Evolutionary conservation across 2,329 filamentous ascomycete genomes (phyloP).

Genomic region (Aspergillus melleus): DNA sequence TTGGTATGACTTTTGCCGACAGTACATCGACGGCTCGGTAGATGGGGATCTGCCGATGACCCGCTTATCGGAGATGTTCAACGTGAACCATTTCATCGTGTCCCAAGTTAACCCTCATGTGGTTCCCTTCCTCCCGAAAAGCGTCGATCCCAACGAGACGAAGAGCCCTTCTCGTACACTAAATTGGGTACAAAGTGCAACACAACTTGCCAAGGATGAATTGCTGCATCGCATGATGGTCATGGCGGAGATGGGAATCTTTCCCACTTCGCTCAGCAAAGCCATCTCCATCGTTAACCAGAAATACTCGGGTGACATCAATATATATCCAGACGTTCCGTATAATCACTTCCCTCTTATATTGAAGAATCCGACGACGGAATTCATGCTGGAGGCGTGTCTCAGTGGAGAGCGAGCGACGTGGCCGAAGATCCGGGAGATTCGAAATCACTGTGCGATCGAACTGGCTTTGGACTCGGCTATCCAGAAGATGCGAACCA

Average conservation of each 20-base stretch:
- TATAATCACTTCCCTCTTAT: slow-evolving; percentile 73
- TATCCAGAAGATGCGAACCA: slow-evolving; percentile 41
- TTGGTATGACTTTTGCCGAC: slow-evolving; percentile 83
- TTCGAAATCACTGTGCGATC: slow-evolving; percentile 84
- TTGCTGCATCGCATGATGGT: slow-evolving; percentile 77
- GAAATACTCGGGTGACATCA: slow-evolving; percentile 93
- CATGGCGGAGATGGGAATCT: slow-evolving; percentile 75
- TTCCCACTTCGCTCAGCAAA: slow-evolving; percentile 77
- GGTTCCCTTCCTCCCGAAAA: slow-evolving; percentile 76
- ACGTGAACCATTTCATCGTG: slow-evolving; percentile 97
- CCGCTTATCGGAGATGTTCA: slow-evolving; percentile 89
- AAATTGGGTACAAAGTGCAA: slow-evolving; percentile 65
- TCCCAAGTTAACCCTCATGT: slow-evolving; percentile 96
- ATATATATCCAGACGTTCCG: slow-evolving; percentile 79
- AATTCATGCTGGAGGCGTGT: slow-evolving; percentile 82
- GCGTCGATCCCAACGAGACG: slow-evolving; percentile 53
- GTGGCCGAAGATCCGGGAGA: slow-evolving; percentile 84
- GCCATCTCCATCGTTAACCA: slow-evolving; percentile 79
- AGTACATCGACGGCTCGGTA: slow-evolving; percentile 92
- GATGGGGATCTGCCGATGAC: slow-evolving; percentile 94
- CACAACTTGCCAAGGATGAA: slow-evolving; percentile 75
- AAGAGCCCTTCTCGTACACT: slow-evolving; percentile 33
- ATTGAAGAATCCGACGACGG: slow-evolving; percentile 77
- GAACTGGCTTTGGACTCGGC: slow-evolving; percentile 69
- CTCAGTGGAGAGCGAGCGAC: slow-evolving; percentile 80